A percentile compares a stretch with the other conserved stretches of the same genome.
These are phyloP conservation scores for Rhodamnia rubescens DNA, from an alignment of 345 rosid genomes.

Conservation along the genomic window DNA sequence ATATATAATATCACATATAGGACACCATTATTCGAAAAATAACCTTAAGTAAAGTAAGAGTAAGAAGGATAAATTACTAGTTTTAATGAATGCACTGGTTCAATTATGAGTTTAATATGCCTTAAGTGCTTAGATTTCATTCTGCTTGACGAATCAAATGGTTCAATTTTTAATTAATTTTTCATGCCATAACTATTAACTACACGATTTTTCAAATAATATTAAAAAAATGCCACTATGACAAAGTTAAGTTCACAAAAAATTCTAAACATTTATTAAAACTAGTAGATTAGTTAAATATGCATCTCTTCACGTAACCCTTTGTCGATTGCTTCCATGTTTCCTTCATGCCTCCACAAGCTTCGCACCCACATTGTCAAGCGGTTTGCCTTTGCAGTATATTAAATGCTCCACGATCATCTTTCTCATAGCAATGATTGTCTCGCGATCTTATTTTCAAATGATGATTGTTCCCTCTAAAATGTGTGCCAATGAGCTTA, in stretches of 20 bases:
- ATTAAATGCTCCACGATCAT: no score
- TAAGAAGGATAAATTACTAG: background rate
- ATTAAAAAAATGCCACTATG: background rate
- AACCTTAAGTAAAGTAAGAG: background rate
- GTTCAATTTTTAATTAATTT: background rate
- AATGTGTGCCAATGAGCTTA: no score
- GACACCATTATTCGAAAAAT: background rate
- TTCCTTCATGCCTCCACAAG: no score
- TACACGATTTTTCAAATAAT: background rate
- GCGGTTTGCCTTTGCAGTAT: no score
- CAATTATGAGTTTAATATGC: background rate
- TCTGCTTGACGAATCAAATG: background rate
- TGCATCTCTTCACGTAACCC: no score
- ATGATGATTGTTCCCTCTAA: no score
- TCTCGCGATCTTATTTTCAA: no score
- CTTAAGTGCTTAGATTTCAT: background rate
- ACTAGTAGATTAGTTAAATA: background rate
- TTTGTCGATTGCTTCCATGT: no score
- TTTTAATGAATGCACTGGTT: background rate
- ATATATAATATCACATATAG: no score
- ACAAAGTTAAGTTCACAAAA: background rate
- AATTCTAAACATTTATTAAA: background rate
- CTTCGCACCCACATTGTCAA: no score
- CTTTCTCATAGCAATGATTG: no score
- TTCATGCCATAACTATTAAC: background rate